Base-by-base conservation (phyloP, 208 protist species). In the Crithidia acanthocephali region DNA sequence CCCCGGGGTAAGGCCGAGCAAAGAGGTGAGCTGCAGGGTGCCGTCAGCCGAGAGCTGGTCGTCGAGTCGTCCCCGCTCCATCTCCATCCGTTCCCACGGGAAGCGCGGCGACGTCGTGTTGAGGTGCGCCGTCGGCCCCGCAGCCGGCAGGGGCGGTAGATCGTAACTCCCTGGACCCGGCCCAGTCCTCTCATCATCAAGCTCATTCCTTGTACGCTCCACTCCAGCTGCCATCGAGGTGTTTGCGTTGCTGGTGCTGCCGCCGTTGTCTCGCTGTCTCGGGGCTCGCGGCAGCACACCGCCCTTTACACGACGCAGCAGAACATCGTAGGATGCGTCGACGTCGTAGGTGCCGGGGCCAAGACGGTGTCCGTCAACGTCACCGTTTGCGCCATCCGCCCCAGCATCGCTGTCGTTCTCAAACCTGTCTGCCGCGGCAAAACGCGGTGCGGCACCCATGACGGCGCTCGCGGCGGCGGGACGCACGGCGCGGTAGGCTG, bases 81-180 rank as follows among this genome's bases (percentile, higher is more conserved):
- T 52, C 47, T 20, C 47, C 48, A 50, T 18, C 10, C 58, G 72
- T 16, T 77, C 64, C 64, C 50, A 72, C 8, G 64, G 64, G 35
- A 77, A 77, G 72, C 72, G 72, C 16, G 64, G 56, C 5, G 72
- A 42, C n/a, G 52, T 77, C 16, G 33, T 77, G 47, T 53, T 23
- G 20, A 77, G 57, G 20, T 28, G 37, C 20, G 64, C 72, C 0
- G 64, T 72, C 11, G 72, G 64, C 0, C 47, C 72, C n/a, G 64
- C 30, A 11, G 50, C 28, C 2, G 58, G 50, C 56, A 72, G 47
- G 11, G 64, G 27, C 8, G 72, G 72, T 27, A 77, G 51, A 0
- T 47, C 67, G 70, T 90, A 90, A 11, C 63, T 65, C 30, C 81
- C 85, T 44, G 85, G 85, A 11, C 85, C 84, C 2, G 78, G 80